Conservation (phyloP, 2,329 filamentous ascomycete species). For the Metarhizium sp. region DNA sequence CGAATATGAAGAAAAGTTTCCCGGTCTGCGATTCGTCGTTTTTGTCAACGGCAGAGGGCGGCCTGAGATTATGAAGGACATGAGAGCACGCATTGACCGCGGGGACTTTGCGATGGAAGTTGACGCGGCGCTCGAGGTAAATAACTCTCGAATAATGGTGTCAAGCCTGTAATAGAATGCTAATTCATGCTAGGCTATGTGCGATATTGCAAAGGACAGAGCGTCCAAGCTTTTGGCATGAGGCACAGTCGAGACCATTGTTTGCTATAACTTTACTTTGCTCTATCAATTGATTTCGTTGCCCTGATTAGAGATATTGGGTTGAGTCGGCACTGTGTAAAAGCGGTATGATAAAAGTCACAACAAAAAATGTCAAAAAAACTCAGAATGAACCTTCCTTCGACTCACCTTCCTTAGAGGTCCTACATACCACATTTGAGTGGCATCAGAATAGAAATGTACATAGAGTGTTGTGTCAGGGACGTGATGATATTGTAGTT, state of each 20-base stretch:
- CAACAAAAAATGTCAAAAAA: too few species aligned
- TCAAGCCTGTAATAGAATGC: slow-evolving; percentile 4
- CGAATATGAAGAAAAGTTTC: slow-evolving; percentile 73
- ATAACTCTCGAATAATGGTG: slow-evolving; percentile 12
- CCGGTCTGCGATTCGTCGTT: slow-evolving; percentile 78
- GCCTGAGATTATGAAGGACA: slow-evolving; percentile 70
- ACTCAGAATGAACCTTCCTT: too few species aligned
- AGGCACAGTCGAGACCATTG: not conserved
- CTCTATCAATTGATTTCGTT: too few species aligned
- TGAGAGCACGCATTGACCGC: slow-evolving; percentile 62
- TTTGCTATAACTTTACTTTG: too few species aligned
- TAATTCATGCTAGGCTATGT: slow-evolving; percentile 62
- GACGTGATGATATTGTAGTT: too few species aligned
- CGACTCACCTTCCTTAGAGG: too few species aligned
- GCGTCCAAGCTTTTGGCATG: slow-evolving; percentile 47
- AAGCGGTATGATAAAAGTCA: too few species aligned
- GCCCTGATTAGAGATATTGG: too few species aligned
- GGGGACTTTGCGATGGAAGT: slow-evolving; percentile 60
- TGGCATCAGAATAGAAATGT: too few species aligned
- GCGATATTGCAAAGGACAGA: slow-evolving; percentile 77
- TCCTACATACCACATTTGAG: too few species aligned
- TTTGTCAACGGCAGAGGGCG: slow-evolving; percentile 80
- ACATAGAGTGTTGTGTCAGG: too few species aligned
- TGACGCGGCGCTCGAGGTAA: slow-evolving; percentile 63
- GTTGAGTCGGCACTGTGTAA: too few species aligned